Evolutionary conservation across 2,329 filamentous ascomycete genomes (phyloP), one percentile per base, ranked within the genome.

Genomic region (Sporothrix brunneoviolacea): DNA sequence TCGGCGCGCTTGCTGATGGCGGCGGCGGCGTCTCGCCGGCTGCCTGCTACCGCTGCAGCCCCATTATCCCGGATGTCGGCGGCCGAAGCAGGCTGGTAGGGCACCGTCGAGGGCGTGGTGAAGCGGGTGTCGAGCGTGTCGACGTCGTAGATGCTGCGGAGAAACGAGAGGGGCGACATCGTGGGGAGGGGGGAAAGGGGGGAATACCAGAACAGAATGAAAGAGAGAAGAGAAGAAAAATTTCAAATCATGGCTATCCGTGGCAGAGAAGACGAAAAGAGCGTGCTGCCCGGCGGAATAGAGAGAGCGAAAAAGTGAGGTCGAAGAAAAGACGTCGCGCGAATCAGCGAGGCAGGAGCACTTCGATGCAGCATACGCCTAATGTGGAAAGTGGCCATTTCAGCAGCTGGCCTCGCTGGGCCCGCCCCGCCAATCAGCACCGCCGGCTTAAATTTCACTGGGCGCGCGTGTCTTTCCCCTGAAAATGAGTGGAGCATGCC

Each of bases 31-130:
- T 45, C 43, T 7, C 36, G 39, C 13, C 42, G 53, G 18, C 16
- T 30, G 38, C 38, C 39, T 15, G 28, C 13, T 24, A 45, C 60
- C 59, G 48, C 59, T 51, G 60, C 63, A 39, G 57, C 75, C 71
- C 54, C 73, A 67, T 82, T 36, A n/a, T 24, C 18, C n/a, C 36
- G 42, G 30, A 19, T 19, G 32, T 18, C 30, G 8, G 36, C 43
- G 16, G 16, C 76, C 53, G 78, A 66, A 51, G 77, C 71, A 35
- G 74, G 68, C 61, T 76, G 76, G 65, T 85, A 83, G 32, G 89
- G 80, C 19, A 81, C 81, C 22, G 76, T 79, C 28, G 89, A 81
- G 10, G 88, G 76, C 47, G 77, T 84, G 24, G 83, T 69, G 57
- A 79, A 79, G 49, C 68, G 69, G 1, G 76, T 70, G 46, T 75